A percentile compares a stretch with the other conserved stretches of the same genome.
These are phyloP conservation scores for Diospyros lotus DNA, from an alignment of 148 eudicot genomes.

Conservation along the genomic window DNA sequence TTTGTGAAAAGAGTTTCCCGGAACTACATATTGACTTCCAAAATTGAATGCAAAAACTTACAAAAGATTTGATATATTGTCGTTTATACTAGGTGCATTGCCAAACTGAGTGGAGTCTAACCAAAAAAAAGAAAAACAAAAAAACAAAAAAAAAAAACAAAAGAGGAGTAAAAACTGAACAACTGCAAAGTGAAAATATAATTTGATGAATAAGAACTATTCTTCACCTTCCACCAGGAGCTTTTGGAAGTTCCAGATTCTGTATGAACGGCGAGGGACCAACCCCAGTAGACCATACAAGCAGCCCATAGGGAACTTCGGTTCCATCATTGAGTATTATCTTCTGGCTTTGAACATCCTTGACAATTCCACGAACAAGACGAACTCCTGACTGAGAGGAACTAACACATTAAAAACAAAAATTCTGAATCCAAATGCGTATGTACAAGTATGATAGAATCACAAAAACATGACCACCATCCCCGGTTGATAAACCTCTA, in stretches of 20 bases:
- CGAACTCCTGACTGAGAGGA: conserved; percentile 90
- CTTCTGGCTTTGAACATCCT: conserved; percentile 76
- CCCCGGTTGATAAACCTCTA: not conserved
- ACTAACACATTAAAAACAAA: conserved; percentile 17
- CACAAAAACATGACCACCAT: no score
- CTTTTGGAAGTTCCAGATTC: conserved; percentile 58
- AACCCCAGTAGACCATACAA: conserved; percentile 99
- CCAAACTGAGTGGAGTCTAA: no score
- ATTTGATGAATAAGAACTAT: not conserved
- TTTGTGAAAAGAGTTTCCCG: no score
- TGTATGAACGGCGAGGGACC: conserved; percentile 85
- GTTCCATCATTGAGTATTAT: conserved; percentile 75
- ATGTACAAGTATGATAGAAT: no score
- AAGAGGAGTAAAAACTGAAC: not conserved
- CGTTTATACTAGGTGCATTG: no score
- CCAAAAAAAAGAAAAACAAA: no score
- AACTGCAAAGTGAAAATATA: not conserved
- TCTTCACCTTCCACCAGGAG: conserved; percentile 83
- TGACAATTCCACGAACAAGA: conserved; percentile 87
- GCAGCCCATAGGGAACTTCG: conserved; percentile 83
- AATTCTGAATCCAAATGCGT: not conserved
- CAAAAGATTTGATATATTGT: no score
- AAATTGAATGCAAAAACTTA: no score
- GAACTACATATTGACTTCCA: no score
- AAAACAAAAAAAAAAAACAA: not conserved